Evolutionary conservation across 441 rosid species (phyloP), one percentile per base, ranked within the genome.

Genomic region (Theobroma grandiflorum): DNA sequence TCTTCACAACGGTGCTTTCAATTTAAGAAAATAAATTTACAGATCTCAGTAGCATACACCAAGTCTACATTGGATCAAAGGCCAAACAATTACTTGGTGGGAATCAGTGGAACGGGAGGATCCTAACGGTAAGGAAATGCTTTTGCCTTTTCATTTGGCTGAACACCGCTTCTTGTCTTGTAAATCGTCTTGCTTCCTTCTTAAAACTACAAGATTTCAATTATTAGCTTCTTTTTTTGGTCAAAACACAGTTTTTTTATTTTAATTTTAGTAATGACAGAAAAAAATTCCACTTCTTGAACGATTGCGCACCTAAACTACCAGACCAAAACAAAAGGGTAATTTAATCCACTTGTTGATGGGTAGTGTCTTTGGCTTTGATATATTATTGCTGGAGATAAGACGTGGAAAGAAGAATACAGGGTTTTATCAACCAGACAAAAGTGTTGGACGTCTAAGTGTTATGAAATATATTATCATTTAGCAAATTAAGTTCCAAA

Each of bases 351-450:
- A 26, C 31, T 26, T 26, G 0, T 26, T 26, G 52, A 15, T 47
- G 12, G 52, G 11, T 8, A 45, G 12, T 12, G 9, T 45, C 11
- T 45, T 45, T 45, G 1, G 12, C 49, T 45, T 26, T 26, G 31
- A 1, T 26, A 26, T 26, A 26, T 26, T 26, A 45, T 45, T 45
- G 12, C 49, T 45, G 49, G 49, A 9, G 49, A 45, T 45, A 8
- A 45, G 8, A 8, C 0, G 12, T 8, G 49, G 49, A 45, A 45
- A 52, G 76, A 26, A 72, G 6, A 22, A 82, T 68, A 88, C 84
- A 16, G 61, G 84, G 43, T 78, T 85, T 26, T 85, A 83, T 80
- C 85, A 82, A 86, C 72, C 71, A 82, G 31, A 26, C 31, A 26
- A 26, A 26, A 26, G 61, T 84, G 82, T 62, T 81, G 73, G 80